A percentile compares a stretch with the other conserved stretches of the same genome.
Conservation (phyloP, 768 basidiomycete species). For the Lentinula lateritia region DNA sequence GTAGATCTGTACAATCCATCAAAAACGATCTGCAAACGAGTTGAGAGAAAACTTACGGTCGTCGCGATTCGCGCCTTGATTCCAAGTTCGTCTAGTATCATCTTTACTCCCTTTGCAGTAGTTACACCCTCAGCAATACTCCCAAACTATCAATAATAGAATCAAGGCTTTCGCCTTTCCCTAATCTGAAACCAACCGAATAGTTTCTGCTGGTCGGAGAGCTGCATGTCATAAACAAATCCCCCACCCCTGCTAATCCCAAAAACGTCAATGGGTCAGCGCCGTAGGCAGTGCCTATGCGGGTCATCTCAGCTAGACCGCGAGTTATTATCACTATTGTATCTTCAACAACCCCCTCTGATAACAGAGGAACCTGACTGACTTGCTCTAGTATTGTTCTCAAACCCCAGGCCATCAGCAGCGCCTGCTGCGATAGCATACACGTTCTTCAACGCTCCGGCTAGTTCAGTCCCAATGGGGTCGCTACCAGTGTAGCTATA, state of each 20-base stretch:
- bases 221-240: conserved; percentile 85
- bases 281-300: conserved; percentile 84
- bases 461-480: conserved; percentile 83
- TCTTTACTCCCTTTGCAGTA: conserved; percentile 75
- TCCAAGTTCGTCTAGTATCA: conserved; percentile 68
- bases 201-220: conserved; percentile 86
- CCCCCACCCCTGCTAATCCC: conserved; percentile 81
- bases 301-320: conserved; percentile 83
- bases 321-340: conserved; percentile 70
- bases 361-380: conserved; percentile 21
- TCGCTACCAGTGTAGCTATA: conserved; percentile 73
- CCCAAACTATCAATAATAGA: conserved; percentile 69
- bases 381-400: conserved; percentile 89
- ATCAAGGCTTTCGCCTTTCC: conserved; percentile 74
- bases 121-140: conserved; percentile 88
- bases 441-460: conserved; percentile 84
- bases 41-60: conserved; percentile 44
- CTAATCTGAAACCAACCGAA: conserved; percentile 83
- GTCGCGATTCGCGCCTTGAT: conserved; percentile 74
- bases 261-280: conserved; percentile 84
- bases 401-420: conserved; percentile 79
- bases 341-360: background rate
- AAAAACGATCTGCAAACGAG: background rate
- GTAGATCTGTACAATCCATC: conserved; percentile 46
- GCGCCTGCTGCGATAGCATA: conserved; percentile 87